Evolutionary conservation across 257 asterid species (phyloP).

Genomic region (Phtheirospermum japonicum): DNA sequence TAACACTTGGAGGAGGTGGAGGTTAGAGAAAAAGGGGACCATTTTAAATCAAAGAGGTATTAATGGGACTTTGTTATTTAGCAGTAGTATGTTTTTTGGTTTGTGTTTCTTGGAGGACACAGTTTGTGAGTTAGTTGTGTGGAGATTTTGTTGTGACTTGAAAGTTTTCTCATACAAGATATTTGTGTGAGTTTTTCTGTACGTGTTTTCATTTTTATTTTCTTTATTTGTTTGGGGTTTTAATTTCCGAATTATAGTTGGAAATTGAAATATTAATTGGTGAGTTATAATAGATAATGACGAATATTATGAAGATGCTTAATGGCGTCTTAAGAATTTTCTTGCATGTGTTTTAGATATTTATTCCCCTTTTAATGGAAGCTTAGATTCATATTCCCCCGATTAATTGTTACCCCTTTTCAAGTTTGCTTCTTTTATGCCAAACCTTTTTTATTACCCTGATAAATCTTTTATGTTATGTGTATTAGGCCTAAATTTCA

Average conservation of each 20-base stretch:
- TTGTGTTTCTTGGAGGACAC: constrained; percentile 15
- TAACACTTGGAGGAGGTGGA: constrained; percentile 28
- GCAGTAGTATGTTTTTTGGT: constrained; percentile 1
- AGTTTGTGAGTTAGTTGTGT: background rate
- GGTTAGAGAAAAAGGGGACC: background rate
- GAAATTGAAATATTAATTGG: constrained; percentile 12
- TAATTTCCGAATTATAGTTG: too few species aligned
- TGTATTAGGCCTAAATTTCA: constrained; percentile 22
- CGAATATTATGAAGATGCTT: constrained; percentile 26
- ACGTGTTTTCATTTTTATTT: background rate
- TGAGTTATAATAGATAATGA: constrained; percentile 31
- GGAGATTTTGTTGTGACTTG: constrained; percentile 15
- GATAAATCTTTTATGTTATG: constrained; percentile 8
- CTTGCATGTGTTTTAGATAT: constrained; percentile 31
- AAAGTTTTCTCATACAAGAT: constrained; percentile 23
- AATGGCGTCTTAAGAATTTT: constrained; percentile 7
- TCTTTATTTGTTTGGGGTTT: constrained; percentile 4
- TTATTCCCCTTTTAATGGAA: constrained; percentile 35
- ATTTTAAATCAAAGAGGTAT: constrained; percentile 16
- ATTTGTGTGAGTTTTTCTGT: background rate
- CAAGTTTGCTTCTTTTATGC: constrained; percentile 15
- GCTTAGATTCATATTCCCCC: constrained; percentile 43
- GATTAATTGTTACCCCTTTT: background rate
- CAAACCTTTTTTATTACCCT: background rate
- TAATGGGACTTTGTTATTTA: constrained; percentile 2